A percentile compares a stretch with the other conserved stretches of the same genome.
Conservation (phyloP, 2,329 filamentous ascomycete genomes). For the Alternaria brassicae region DNA sequence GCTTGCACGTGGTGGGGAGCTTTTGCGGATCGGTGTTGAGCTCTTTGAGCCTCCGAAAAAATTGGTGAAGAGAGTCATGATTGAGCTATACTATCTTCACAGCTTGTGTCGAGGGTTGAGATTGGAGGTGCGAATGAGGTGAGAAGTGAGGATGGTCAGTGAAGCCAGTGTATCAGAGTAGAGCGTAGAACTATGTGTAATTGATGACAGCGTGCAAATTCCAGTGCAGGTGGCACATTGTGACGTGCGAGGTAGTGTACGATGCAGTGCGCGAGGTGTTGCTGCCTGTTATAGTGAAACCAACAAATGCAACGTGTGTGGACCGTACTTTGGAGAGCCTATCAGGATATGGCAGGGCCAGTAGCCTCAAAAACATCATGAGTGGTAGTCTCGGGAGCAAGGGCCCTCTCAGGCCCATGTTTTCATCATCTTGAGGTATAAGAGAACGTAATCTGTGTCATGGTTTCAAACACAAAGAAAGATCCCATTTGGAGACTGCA, state of each 20-base stretch:
- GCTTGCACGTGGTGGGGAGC: neutral
- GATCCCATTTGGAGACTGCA: conserved; percentile 12
- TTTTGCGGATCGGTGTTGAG: neutral
- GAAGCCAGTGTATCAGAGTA: neutral
- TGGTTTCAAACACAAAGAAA: conserved; percentile 17
- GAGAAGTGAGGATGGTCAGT: neutral
- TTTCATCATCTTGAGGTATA: neutral
- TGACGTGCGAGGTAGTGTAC: neutral
- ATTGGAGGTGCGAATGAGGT: neutral
- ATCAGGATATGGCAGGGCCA: neutral
- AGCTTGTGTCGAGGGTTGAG: neutral
- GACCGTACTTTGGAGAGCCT: neutral
- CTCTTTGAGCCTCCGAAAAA: neutral
- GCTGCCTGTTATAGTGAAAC: neutral
- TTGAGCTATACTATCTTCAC: neutral
- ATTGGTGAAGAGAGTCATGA: neutral
- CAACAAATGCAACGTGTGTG: neutral
- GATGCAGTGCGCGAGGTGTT: neutral
- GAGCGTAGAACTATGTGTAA: neutral
- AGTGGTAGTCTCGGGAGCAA: neutral
- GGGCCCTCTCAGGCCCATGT: neutral
- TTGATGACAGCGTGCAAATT: neutral
- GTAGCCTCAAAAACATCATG: neutral
- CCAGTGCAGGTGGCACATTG: neutral
- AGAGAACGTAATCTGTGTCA: neutral